Base-by-base conservation (phyloP, 2,329 filamentous ascomycete species). In the Xylaria digitata region DNA sequence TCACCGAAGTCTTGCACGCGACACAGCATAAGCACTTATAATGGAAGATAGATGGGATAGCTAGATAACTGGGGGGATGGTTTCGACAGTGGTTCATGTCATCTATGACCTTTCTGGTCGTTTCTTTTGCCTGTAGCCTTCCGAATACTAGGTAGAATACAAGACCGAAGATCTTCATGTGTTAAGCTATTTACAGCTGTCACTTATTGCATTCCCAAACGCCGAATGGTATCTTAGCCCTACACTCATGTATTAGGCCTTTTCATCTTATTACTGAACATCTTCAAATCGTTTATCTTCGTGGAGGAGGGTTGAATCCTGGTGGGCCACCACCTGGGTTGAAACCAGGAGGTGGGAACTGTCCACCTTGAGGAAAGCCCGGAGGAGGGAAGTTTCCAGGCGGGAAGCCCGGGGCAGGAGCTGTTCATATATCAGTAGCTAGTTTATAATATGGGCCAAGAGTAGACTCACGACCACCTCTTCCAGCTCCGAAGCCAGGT, bases 221-320 rank as follows among this genome's bases (percentile, higher is more conserved):
- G 76, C 76, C 68, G 46, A 70, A 68, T 68, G 68, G 68, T 70
- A 70, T 68, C 54, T 68, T 61, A 50, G 53, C 68, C 62, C 60
- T 57, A 55, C n/a, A 61, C 30, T 61, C 48, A 43, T 46, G 23
- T 43, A 54, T 48, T 60, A 34, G 65, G 30, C 49, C 40, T 40
- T 53, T 40, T 58, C 59, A 61, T 68, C 45, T 56, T 46, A 57
- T 50, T 66, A 55, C 40, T 60, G 61, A 64, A 42, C 43, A 13
- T 58, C 59, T 46, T n/a, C 17, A 48, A 45, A 43, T 54, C n/a
- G 23, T 43, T 72, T 83, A 89, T 83, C 86, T 82, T 79, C 87
- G 84, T 61, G 89, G 89, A 65, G 91, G 89, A 68, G 89, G 89
- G 81, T 93, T 91, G 82, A 95, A 95, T 70, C 92, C 92, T 56